Base-by-base conservation (phyloP, 305 asterid genomes). In the Plantago coronopus region DNA sequence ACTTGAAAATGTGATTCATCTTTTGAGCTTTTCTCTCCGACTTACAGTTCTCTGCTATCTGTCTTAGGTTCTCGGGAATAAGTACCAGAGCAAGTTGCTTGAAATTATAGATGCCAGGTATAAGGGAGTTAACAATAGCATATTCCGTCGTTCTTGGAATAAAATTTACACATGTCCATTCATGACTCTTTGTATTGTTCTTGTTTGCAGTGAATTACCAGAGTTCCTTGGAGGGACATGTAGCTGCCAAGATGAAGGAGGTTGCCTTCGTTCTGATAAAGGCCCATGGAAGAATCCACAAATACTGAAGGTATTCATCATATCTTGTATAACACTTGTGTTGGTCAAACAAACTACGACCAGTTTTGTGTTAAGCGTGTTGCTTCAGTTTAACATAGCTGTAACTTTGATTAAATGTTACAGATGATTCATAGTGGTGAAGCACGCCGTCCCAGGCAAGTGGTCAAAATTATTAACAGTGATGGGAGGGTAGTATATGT, bases 261-360 rank as follows among this genome's bases (percentile, higher is more conserved):
- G 96, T 8, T 94, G 97, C 82, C 85, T 89, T 67, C 96, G 75
- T 54, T 89, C 99, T 62, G 99, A 94, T 79, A 94, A 87, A 82
- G 99, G 99, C 64, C 99, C 99, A 34, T 94, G 99, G 99, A 88
- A 90, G 76, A 77, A 94, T 81, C 93, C 90, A 0, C 90, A 84
- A 43, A 87, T 94, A 61, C 64, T 94, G 71, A 85, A 94, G 97
- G 97, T 89, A 66, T 62, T 57, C n/a, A 23, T 21, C 21, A 37
- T 59, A 48, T 23, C 37, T 25, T 59, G 42, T 3, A 29, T 9
- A 29, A 29, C 37, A 29, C 7, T 20, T 57, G 1, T 40, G 46
- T 69, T 67, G 59, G 54, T 57, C 48, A 48, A 31, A 20, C 57
- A 23, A 45, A 49, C 45, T 44, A 34, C 48, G 48, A 9, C 27